Percentiles rank a stretch among this genome's conserved stretches.
Conservation (phyloP, 2,329 filamentous ascomycete genomes). For the Verticillium isaacii region DNA sequence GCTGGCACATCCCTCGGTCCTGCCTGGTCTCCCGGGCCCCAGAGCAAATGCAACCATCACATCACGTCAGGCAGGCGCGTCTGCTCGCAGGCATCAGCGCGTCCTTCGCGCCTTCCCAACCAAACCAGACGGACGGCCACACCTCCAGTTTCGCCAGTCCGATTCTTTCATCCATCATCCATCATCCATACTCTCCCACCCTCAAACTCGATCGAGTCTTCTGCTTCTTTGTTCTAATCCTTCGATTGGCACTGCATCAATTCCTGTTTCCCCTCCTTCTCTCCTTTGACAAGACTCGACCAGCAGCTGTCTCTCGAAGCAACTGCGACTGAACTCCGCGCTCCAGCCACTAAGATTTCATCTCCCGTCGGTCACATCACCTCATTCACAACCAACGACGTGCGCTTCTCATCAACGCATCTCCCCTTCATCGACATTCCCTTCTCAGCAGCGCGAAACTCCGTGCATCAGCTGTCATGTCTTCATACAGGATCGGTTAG, state of each 20-base stretch:
- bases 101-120: too few species aligned
- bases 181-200: neutral
- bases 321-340: neutral
- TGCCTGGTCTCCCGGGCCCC: too few species aligned
- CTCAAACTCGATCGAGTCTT: too few species aligned
- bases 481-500: slow-evolving; percentile 43
- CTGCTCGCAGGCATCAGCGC: neutral
- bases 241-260: neutral
- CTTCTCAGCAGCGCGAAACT: neutral
- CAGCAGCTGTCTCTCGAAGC: neutral
- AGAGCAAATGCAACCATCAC: neutral
- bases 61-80: neutral
- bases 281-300: slow-evolving; percentile 2
- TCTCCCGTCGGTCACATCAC: neutral
- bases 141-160: too few species aligned
- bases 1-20: too few species aligned
- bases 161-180: neutral
- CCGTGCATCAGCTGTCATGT: slow-evolving; percentile 26
- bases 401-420: neutral
- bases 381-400: neutral
- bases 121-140: too few species aligned
- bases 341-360: neutral
- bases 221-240: too few species aligned
- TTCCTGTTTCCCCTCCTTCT: slow-evolving; percentile 2
- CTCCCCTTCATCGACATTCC: neutral